Evolutionary conservation across 768 basidiomycete species (phyloP), one percentile per base, ranked within the genome.

Genomic region (Boletales sp.): DNA sequence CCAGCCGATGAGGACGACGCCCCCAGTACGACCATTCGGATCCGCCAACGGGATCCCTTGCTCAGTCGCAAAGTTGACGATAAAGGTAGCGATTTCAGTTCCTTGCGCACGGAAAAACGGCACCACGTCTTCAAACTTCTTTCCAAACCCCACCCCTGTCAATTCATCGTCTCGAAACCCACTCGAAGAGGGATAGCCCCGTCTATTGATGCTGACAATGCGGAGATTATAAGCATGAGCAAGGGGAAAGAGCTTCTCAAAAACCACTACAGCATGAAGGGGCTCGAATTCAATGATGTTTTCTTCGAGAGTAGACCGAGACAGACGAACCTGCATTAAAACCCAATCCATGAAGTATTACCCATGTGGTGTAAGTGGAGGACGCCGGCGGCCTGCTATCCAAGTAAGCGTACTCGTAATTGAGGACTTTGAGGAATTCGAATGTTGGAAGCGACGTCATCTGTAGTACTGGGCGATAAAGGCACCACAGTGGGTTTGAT

Each of bases 151-250:
- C 37, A 63, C 34, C 15, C 38, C 37, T 1, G 21, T 5, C 12
- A 61, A 8, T 8, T 61, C 57, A 1, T 48, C 41, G 4, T 58
- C 50, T 17, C 33, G 30, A 36, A 64, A 67, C 18, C 48, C 34
- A 17, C 65, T 64, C 15, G 65, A 64, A 13, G 65, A 62, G 3
- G 44, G 1, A 15, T 67, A 67, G 2, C 63, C 65, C 7, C 65
- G 65, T 43, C 63, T 53, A 33, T 67, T 55, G 14, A 65, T n/a
- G n/a, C 57, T 52, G 43, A 64, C 46, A 34, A 65, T 57, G 21
- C 63, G 60, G 11, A 59, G 52, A 25, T 57, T 39, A 42, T 67
- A 54, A 2, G 34, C 30, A 40, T 35, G 54, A 1, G 65, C 65
- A 25, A 59, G 46, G 13, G 62, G 62, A 21, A 65, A 40, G 11